Conservation (phyloP, 495 filamentous ascomycete species). For the Tuber calosporum region DNA sequence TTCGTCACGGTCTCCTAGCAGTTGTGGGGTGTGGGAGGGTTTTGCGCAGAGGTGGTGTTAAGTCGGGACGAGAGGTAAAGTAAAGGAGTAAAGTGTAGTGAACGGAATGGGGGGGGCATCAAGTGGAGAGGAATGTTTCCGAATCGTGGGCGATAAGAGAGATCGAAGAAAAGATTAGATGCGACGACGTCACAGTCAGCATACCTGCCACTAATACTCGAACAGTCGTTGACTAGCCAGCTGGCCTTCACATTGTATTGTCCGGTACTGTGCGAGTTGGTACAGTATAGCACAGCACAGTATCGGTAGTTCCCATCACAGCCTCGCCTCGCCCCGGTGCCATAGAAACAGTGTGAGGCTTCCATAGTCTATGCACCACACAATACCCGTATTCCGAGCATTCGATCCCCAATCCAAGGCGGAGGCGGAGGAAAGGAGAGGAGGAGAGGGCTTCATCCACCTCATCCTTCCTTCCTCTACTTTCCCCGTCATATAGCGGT, state of each 20-base stretch:
- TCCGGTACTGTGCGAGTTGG: no score
- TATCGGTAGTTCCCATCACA: background rate
- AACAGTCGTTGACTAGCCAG: no score
- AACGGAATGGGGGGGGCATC: background rate
- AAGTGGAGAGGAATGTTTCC: background rate
- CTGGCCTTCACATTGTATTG: background rate
- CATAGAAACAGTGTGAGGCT: no score
- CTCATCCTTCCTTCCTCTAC: background rate
- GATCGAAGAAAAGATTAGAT: constrained; percentile 1
- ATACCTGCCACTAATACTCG: no score
- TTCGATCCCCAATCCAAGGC: background rate
- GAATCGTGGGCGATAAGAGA: background rate
- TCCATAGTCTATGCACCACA: background rate
- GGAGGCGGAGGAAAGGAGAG: background rate
- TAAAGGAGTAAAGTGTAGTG: background rate
- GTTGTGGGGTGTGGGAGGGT: background rate
- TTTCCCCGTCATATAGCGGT: background rate
- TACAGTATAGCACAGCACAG: no score
- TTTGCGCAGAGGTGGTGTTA: background rate
- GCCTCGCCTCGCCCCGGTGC: background rate
- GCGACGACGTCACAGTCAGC: constrained; percentile 5
- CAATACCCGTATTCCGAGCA: background rate
- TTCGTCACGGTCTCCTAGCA: background rate
- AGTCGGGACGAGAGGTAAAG: background rate
- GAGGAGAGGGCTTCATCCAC: background rate